Conservation (phyloP, 768 basidiomycete genomes). For the Amanita jacksonii region DNA sequence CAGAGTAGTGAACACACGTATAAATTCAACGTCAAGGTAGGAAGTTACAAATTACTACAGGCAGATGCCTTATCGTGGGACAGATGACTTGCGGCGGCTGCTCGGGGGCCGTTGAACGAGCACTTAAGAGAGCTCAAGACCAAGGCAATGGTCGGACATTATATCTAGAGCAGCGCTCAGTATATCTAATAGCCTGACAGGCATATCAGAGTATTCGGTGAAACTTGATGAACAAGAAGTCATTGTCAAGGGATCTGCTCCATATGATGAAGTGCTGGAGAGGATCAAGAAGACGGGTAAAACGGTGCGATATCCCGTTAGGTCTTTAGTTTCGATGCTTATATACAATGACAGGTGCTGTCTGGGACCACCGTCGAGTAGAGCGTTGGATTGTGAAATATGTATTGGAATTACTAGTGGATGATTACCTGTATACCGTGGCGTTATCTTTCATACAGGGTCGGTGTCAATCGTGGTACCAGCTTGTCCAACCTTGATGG, state of each 20-base stretch:
- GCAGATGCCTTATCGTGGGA: not conserved
- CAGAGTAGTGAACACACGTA: slow-evolving; percentile 38
- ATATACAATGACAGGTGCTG: slow-evolving; percentile 20
- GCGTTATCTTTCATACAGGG: not conserved
- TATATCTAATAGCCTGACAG: slow-evolving; percentile 22
- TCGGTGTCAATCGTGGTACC: not conserved
- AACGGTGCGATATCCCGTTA: slow-evolving; percentile 41
- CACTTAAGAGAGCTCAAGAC: slow-evolving; percentile 58
- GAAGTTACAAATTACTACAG: not conserved
- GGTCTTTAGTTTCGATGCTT: not conserved
- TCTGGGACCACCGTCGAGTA: slow-evolving; percentile 34
- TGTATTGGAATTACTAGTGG: not conserved
- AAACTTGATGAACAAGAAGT: slow-evolving; percentile 66
- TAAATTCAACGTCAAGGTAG: slow-evolving; percentile 79
- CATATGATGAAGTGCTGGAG: slow-evolving; percentile 56
- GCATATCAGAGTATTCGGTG: slow-evolving; percentile 49
- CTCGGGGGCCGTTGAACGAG: slow-evolving; percentile 73
- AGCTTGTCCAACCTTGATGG: not conserved
- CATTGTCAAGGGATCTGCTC: slow-evolving; percentile 46
- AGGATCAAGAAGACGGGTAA: slow-evolving; percentile 91
- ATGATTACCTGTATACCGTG: not conserved
- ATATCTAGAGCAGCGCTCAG: not conserved
- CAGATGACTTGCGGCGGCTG: slow-evolving; percentile 88
- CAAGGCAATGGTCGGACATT: slow-evolving; percentile 17
- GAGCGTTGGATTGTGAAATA: slow-evolving; percentile 1